A percentile compares a stretch with the other conserved stretches of the same genome.
Conservation (phyloP, 768 basidiomycete genomes). For the Tylopilus intermedius region DNA sequence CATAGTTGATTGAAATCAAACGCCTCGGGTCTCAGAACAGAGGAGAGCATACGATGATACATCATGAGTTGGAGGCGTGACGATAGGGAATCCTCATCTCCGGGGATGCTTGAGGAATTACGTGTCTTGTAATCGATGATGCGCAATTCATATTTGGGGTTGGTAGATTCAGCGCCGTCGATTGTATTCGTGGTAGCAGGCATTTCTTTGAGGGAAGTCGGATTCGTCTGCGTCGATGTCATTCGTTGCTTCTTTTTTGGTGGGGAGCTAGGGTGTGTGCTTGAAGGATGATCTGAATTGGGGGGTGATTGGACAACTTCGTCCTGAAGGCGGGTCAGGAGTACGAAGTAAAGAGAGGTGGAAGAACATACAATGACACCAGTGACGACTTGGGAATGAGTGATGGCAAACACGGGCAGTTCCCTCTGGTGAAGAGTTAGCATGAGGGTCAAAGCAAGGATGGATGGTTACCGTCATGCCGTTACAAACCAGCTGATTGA, state of each 20-base stretch:
- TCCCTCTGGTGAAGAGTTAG: conserved; percentile 51
- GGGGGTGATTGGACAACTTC: conserved; percentile 36
- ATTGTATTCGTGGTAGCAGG: neutral
- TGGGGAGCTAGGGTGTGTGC: conserved; percentile 21
- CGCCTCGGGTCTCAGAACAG: conserved; percentile 38
- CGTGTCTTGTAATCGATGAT: conserved; percentile 73
- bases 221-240: conserved; percentile 12
- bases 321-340: conserved; percentile 36
- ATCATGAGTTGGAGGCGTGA: conserved; percentile 74
- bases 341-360: neutral
- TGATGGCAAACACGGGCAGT: conserved; percentile 75
- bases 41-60: conserved; percentile 61
- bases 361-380: conserved; percentile 61
- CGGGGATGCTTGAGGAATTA: conserved; percentile 43
- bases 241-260: conserved; percentile 26
- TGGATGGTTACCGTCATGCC: conserved; percentile 47
- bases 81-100: conserved; percentile 50
- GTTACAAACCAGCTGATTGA: conserved; percentile 46
- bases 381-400: conserved; percentile 58
- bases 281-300: conserved; percentile 3
- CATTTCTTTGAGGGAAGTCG: neutral
- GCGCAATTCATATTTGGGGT: conserved; percentile 33
- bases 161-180: neutral
- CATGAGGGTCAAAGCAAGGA: neutral
- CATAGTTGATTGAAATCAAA: conserved; percentile 56